phyloP scores from a whole-genome alignment of 2,329 filamentous ascomycete genomes.

The Colletotrichum navitas region DNA sequence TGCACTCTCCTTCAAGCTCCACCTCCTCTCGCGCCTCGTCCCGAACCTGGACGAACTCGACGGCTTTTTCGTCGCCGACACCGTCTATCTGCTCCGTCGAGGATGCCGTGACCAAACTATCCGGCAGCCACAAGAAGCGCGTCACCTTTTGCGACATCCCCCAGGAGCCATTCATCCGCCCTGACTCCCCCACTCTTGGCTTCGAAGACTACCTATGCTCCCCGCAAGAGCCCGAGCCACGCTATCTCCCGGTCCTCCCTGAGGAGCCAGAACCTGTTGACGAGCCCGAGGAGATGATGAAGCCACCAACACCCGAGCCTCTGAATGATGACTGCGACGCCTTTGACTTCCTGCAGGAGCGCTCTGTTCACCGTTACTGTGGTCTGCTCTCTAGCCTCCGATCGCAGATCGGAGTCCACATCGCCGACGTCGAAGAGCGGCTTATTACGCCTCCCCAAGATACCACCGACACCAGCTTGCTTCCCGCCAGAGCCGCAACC shows the following conservation, averaged over 20 bases:
- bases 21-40: constrained; percentile 54
- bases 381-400: constrained; percentile 62
- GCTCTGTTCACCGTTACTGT: constrained; percentile 63
- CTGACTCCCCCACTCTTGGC: constrained; percentile 71
- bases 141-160: constrained; percentile 54
- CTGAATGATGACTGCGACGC: constrained; percentile 40
- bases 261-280: constrained; percentile 43
- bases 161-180: constrained; percentile 64
- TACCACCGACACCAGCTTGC: constrained; percentile 42
- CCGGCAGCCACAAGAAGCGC: constrained; percentile 51
- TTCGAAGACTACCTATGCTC: constrained; percentile 58
- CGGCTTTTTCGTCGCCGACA: constrained; percentile 60
- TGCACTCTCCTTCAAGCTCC: constrained; percentile 62
- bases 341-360: constrained; percentile 56
- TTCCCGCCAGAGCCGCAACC: constrained; percentile 28
- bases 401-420: constrained; percentile 62
- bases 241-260: constrained; percentile 39
- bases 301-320: constrained; percentile 40
- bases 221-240: constrained; percentile 40
- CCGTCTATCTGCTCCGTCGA: constrained; percentile 58
- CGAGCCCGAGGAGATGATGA: constrained; percentile 44
- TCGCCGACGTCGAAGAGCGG: constrained; percentile 60
- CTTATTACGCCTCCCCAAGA: constrained; percentile 45
- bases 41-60: constrained; percentile 56
- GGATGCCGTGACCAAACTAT: constrained; percentile 44